Conservation (phyloP, 2,329 filamentous ascomycete genomes). For the Ilyonectria mors-panacis region DNA sequence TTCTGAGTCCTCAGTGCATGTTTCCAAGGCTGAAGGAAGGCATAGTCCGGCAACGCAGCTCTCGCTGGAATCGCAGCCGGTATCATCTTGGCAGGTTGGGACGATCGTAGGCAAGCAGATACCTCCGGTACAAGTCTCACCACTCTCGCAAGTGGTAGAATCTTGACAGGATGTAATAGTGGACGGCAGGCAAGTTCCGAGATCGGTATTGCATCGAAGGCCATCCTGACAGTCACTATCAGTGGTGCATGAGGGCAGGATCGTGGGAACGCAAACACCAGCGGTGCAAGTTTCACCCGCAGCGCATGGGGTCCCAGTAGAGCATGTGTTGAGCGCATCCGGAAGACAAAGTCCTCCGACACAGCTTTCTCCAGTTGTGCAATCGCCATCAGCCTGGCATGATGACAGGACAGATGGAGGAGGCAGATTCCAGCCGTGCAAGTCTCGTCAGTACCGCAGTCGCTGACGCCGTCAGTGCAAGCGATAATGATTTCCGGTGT, state of each 20-base stretch:
- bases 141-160: background rate
- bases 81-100: background rate
- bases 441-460: background rate
- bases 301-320: background rate
- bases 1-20: constrained; percentile 3
- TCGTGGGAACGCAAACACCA: constrained; percentile 13
- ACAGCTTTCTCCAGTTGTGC: background rate
- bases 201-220: background rate
- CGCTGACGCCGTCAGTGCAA: background rate
- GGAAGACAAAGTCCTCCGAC: background rate
- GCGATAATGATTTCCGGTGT: background rate
- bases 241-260: background rate
- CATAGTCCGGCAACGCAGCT: constrained; percentile 6
- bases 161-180: background rate
- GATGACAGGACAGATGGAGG: background rate
- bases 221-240: background rate
- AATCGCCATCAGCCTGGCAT: background rate
- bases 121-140: constrained; percentile 7
- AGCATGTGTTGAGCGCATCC: background rate
- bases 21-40: constrained; percentile 4
- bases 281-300: constrained; percentile 1
- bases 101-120: background rate
- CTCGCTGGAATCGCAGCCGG: background rate
- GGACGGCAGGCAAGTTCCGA: constrained; percentile 9
- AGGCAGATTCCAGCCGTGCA: background rate